These are phyloP conservation scores for Ophiocordyceps camponoti-saundersi DNA, from an alignment of 2,329 filamentous ascomycete genomes.

Conservation along the genomic window DNA sequence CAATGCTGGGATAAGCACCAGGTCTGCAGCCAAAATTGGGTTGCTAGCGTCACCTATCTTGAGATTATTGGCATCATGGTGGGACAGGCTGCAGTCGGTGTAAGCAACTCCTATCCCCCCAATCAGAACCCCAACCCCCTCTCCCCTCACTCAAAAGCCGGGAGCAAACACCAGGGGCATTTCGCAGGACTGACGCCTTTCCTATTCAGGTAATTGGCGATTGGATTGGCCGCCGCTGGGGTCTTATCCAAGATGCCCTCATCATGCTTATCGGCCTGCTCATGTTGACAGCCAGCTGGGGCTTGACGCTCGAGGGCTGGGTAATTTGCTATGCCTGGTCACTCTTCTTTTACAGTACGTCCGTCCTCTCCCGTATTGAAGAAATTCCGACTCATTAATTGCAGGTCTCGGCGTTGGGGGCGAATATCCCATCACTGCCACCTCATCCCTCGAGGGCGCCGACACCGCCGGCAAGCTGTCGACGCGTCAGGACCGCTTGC, in stretches of 20 bases:
- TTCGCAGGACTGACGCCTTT: constrained; percentile 1
- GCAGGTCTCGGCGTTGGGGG: constrained; percentile 49
- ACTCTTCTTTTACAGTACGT: constrained; percentile 52
- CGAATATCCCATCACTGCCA: constrained; percentile 94
- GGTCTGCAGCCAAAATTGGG: constrained; percentile 65
- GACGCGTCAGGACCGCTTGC: constrained; percentile 80
- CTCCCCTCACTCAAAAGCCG: not conserved
- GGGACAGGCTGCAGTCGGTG: constrained; percentile 74
- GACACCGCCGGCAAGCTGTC: constrained; percentile 76
- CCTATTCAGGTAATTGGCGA: constrained; percentile 34
- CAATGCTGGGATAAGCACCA: constrained; percentile 54
- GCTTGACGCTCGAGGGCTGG: constrained; percentile 75
- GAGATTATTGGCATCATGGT: constrained; percentile 92
- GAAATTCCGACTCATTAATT: not conserved
- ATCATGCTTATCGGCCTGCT: constrained; percentile 91
- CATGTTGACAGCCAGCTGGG: constrained; percentile 88
- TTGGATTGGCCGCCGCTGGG: constrained; percentile 82
- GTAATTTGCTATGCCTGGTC: constrained; percentile 94
- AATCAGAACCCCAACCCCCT: not conserved
- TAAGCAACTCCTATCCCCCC: constrained; percentile 21
- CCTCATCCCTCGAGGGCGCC: constrained; percentile 83
- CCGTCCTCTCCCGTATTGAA: not conserved
- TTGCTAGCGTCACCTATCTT: constrained; percentile 72
- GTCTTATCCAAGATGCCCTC: constrained; percentile 80
- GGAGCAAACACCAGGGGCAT: not conserved